Conservation (phyloP, 2,329 filamentous ascomycete genomes). For the Cladosporium colombiae region DNA sequence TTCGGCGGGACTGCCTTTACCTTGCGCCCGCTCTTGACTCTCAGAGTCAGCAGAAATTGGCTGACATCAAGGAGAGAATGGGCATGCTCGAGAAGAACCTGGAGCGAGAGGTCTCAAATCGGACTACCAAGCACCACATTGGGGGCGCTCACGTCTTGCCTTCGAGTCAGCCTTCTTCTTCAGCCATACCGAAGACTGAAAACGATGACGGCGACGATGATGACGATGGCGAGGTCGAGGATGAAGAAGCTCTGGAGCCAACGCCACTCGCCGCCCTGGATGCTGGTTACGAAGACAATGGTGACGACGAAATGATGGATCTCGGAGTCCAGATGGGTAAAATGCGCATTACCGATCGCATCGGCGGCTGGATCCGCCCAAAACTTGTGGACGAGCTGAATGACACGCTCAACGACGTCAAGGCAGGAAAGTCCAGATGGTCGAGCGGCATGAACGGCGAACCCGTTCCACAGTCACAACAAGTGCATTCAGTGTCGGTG, state of each 20-base stretch:
- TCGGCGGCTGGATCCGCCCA: constrained; percentile 71
- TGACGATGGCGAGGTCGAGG: constrained; percentile 57
- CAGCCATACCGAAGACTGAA: not conserved
- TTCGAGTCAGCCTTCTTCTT: constrained; percentile 17
- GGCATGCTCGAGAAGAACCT: constrained; percentile 69
- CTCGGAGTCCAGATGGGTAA: constrained; percentile 71
- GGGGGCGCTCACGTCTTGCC: constrained; percentile 28
- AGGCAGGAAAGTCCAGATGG: constrained; percentile 30
- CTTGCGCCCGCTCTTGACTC: constrained; percentile 69
- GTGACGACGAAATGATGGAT: constrained; percentile 69
- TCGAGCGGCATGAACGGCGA: constrained; percentile 2
- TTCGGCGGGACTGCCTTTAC: constrained; percentile 59
- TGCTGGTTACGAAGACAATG: constrained; percentile 66
- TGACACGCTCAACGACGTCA: constrained; percentile 36
- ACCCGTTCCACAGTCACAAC: not conserved
- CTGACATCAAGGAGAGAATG: constrained; percentile 78
- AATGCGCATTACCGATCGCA: constrained; percentile 71
- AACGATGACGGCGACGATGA: constrained; percentile 55
- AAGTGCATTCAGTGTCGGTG: constrained; percentile 4
- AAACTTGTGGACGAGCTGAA: constrained; percentile 68
- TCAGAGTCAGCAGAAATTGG: constrained; percentile 67
- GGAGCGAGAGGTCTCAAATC: constrained; percentile 65
- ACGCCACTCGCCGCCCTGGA: constrained; percentile 65
- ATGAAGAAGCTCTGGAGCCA: constrained; percentile 61
- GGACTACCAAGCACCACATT: constrained; percentile 28